Conservation (phyloP, 345 rosid genomes). For the Eucalyptus pauciflora region DNA sequence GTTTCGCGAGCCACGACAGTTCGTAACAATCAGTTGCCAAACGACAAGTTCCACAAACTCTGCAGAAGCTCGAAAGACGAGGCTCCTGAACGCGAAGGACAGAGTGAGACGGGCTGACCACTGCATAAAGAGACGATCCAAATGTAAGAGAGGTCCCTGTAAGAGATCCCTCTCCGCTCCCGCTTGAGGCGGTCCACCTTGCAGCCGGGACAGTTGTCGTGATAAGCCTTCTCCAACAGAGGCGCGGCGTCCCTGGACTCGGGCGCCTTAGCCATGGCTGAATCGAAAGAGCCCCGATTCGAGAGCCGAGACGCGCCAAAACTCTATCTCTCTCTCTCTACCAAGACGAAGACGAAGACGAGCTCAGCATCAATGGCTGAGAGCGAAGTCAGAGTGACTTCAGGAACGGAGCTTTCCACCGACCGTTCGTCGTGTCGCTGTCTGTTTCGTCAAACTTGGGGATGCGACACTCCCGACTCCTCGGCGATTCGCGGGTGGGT, state of each 20-base stretch:
- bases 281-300: not conserved
- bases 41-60: not conserved
- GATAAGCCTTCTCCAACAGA: not conserved
- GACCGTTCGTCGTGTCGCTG: not conserved
- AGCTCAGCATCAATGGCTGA: not conserved
- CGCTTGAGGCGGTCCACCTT: slow-evolving; percentile 2
- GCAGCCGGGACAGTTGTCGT: slow-evolving; percentile 5
- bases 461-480: not conserved
- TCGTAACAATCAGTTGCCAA: not conserved
- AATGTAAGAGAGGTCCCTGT: slow-evolving; percentile 6
- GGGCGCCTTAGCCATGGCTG: not conserved
- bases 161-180: not conserved
- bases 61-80: not conserved
- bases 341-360: not conserved
- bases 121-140: slow-evolving; percentile 10
- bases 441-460: not conserved
- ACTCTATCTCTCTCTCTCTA: not conserved
- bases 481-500: not conserved
- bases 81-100: not conserved
- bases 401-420: not conserved
- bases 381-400: not conserved
- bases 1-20: not conserved
- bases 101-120: not conserved
- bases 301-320: not conserved
- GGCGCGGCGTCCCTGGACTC: not conserved